These are phyloP conservation scores for Begonia peltatifolia DNA, from an alignment of 306 rosid species.

Conservation along the genomic window DNA sequence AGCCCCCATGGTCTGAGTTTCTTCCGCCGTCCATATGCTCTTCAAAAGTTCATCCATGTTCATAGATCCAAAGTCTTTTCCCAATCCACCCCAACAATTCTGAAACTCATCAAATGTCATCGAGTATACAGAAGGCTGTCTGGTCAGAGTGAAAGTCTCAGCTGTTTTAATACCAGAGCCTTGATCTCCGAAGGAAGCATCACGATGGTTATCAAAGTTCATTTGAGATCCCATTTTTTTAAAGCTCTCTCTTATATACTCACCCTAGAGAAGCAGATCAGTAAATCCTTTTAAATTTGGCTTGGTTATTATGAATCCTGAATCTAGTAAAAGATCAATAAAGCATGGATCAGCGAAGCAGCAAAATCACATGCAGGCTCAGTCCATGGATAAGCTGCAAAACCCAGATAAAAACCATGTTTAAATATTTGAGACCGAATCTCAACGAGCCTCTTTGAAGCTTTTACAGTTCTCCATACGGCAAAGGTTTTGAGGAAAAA, in stretches of 20 bases:
- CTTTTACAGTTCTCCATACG: no score
- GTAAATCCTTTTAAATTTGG: not conserved
- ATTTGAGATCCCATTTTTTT: constrained; percentile 39
- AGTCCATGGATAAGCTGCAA: not conserved
- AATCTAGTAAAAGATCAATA: not conserved
- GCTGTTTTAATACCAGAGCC: constrained; percentile 23
- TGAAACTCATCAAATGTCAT: constrained; percentile 88
- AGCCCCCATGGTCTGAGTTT: constrained; percentile 43
- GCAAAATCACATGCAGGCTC: not conserved
- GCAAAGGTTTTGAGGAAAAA: not conserved
- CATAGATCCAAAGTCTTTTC: constrained; percentile 94
- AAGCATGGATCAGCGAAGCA: not conserved
- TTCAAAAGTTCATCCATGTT: constrained; percentile 96
- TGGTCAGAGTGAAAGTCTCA: constrained; percentile 23
- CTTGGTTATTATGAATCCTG: not conserved
- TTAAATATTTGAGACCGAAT: not conserved
- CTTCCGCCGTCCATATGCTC: constrained; percentile 87
- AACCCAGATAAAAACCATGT: not conserved
- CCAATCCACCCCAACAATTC: constrained; percentile 52
- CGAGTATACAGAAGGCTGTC: constrained; percentile 71
- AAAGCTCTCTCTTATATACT: constrained; percentile 17
- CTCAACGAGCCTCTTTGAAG: no score
- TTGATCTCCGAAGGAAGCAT: constrained; percentile 27
- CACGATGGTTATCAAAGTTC: constrained; percentile 52
- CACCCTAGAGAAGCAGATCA: constrained; percentile 14